Conservation (phyloP, 2,329 filamentous ascomycete species). For the Penicillium sp. region DNA sequence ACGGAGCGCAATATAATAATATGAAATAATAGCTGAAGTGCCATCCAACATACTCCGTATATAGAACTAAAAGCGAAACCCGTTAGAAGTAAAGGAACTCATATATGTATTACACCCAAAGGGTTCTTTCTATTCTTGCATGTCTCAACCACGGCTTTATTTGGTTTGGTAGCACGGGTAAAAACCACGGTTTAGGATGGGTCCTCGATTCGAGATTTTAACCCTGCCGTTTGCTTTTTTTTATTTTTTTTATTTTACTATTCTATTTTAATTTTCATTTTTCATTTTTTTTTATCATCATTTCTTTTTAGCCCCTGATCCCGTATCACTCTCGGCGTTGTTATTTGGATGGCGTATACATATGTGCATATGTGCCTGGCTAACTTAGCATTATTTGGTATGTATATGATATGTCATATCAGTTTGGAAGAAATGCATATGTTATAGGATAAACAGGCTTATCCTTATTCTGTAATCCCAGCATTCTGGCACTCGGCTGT, state of each 20-base stretch:
- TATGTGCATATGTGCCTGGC: neutral
- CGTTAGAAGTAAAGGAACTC: neutral
- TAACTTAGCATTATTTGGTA: neutral
- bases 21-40: neutral
- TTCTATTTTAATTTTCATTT: neutral
- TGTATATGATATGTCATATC: neutral
- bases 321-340: neutral
- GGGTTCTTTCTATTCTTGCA: neutral
- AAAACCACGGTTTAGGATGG: conserved; percentile 18
- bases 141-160: neutral
- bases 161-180: conserved; percentile 12
- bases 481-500: conserved; percentile 4
- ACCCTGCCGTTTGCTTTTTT: neutral
- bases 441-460: neutral
- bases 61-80: neutral
- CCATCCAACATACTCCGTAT: too few species aligned
- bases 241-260: neutral
- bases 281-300: neutral
- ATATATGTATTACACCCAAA: neutral
- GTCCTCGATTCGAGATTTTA: conserved; percentile 10
- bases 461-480: conserved; percentile 4
- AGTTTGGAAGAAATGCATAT: neutral
- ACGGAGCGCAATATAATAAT: neutral
- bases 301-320: neutral
- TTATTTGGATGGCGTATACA: neutral